Conservation (phyloP, 257 asterid species). For the Oldenlandia corymbosa region DNA sequence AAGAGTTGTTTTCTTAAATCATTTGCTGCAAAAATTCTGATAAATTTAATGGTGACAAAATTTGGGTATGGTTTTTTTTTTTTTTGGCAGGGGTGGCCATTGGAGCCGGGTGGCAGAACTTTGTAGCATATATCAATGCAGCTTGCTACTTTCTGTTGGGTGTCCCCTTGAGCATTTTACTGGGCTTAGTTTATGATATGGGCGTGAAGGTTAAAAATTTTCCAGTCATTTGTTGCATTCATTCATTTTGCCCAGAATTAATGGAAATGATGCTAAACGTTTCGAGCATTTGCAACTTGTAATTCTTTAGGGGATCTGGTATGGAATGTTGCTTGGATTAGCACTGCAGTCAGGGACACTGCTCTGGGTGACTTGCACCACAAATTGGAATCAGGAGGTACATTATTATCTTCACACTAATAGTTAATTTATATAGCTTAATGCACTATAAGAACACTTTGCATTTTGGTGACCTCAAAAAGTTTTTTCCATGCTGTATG, state of each 20-base stretch:
- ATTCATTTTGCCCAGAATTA: no score
- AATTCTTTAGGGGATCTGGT: not conserved
- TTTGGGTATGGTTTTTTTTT: not conserved
- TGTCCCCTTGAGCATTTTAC: constrained; percentile 43
- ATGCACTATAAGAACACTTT: no score
- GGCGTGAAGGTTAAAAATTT: constrained; percentile 34
- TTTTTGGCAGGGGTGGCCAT: constrained; percentile 68
- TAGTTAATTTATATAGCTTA: no score
- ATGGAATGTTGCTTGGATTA: not conserved
- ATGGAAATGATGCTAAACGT: not conserved
- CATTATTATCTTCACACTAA: no score
- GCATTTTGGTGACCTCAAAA: no score
- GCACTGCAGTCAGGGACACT: not conserved
- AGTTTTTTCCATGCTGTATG: no score
- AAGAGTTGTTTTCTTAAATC: no score
- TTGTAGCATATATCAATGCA: constrained; percentile 49
- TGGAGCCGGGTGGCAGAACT: constrained; percentile 83
- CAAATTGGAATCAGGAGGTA: not conserved
- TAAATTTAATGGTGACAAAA: no score
- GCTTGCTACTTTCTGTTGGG: constrained; percentile 61
- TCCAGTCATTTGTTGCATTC: not conserved
- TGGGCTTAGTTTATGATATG: constrained; percentile 43
- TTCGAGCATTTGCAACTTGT: not conserved
- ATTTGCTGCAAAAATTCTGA: no score
- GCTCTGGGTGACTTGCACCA: not conserved